Evolutionary conservation across 805 yeast genomes (phyloP).

Genomic region (Candida ficus): DNA sequence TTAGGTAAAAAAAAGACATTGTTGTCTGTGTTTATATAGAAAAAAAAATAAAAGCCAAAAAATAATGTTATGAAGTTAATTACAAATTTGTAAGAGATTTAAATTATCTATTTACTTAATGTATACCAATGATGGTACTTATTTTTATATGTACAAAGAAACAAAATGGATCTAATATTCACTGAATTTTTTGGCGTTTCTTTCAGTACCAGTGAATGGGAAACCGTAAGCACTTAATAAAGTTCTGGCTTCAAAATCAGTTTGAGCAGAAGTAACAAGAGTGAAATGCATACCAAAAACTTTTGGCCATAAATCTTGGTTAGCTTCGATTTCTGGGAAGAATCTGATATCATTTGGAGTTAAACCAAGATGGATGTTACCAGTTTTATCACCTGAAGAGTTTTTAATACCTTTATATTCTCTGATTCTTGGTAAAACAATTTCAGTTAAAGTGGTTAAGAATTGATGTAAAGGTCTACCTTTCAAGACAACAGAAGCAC

Average conservation of each 20-base stretch:
- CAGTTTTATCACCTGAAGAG: conserved; percentile 76
- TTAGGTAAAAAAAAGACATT: conserved; percentile 20
- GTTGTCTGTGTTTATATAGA: not conserved
- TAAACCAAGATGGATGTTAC: conserved; percentile 83
- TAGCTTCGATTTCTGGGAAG: conserved; percentile 92
- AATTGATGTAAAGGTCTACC: conserved; percentile 88
- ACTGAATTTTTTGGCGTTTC: conserved; percentile 20
- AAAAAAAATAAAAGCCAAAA: not conserved
- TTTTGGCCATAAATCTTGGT: conserved; percentile 84
- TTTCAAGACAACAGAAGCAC: conserved; percentile 71
- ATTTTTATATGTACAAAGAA: not conserved
- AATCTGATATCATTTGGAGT: conserved; percentile 67
- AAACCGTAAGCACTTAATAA: conserved; percentile 77
- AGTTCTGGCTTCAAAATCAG: conserved; percentile 85
- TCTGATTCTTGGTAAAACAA: conserved; percentile 90
- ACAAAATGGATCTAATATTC: conserved; percentile 10
- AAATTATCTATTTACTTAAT: not conserved
- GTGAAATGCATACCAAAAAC: conserved; percentile 84
- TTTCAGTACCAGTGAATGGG: conserved; percentile 62
- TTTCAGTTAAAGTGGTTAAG: conserved; percentile 77
- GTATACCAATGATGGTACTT: not conserved
- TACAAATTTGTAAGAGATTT: not conserved
- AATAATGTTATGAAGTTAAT: not conserved
- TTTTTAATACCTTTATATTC: conserved; percentile 76
- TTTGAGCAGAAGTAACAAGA: conserved; percentile 82